phyloP scores from a whole-genome alignment of 1,284 basidiomycete genomes.

The Vanrija sp. region DNA sequence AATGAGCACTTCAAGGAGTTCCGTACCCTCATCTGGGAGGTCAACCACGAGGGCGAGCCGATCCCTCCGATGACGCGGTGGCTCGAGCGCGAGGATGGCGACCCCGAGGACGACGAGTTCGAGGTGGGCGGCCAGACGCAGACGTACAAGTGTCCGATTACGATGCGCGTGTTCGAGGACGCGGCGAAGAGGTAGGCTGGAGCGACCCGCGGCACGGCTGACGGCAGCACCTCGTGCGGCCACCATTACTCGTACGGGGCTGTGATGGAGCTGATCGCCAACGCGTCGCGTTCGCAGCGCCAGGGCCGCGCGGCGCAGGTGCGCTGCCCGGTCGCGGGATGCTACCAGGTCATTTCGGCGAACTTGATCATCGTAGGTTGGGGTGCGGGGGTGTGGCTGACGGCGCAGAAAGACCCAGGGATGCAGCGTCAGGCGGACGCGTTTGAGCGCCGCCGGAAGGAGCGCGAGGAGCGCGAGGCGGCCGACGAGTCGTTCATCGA shows the following conservation, averaged over 20 bases:
- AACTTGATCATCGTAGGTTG: slow-evolving; percentile 16
- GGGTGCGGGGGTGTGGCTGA: neutral
- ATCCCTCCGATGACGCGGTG: slow-evolving; percentile 74
- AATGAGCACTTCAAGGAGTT: slow-evolving; percentile 61
- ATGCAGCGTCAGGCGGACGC: slow-evolving; percentile 5
- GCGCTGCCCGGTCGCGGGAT: slow-evolving; percentile 35
- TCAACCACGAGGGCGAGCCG: slow-evolving; percentile 57
- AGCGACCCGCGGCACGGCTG: slow-evolving; percentile 56
- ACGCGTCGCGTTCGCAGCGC: neutral
- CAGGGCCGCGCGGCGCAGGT: neutral
- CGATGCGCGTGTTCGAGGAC: slow-evolving; percentile 60
- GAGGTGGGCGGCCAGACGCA: slow-evolving; percentile 77
- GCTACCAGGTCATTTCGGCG: slow-evolving; percentile 30
- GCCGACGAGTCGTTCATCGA: slow-evolving; percentile 2
- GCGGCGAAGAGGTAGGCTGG: slow-evolving; percentile 61
- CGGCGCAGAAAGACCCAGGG: neutral
- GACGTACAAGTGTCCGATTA: slow-evolving; percentile 73
- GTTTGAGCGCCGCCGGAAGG: slow-evolving; percentile 2
- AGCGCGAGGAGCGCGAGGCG: slow-evolving; percentile 1
- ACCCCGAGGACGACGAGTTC: slow-evolving; percentile 71
- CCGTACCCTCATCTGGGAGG: slow-evolving; percentile 65
- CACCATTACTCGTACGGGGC: slow-evolving; percentile 28
- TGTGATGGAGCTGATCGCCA: slow-evolving; percentile 18
- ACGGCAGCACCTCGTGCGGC: slow-evolving; percentile 44
- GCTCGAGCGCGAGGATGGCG: slow-evolving; percentile 64